Percentiles rank a stretch among this genome's conserved stretches.
These are phyloP conservation scores for Cladophialophora immunda DNA, from an alignment of 2,329 filamentous ascomycete genomes.

Conservation along the genomic window DNA sequence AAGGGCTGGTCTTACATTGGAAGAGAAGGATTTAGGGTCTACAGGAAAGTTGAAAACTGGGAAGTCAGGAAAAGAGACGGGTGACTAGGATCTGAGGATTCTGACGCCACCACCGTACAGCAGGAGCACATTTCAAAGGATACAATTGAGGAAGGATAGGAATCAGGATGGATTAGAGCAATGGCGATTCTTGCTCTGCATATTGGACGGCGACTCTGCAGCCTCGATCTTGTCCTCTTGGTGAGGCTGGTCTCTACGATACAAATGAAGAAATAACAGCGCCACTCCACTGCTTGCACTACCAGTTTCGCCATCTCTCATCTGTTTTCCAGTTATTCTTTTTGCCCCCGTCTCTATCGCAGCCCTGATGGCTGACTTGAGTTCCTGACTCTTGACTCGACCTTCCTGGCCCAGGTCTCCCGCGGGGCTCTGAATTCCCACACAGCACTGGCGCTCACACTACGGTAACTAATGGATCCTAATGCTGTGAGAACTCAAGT, in stretches of 20 bases:
- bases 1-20: constrained; percentile 6
- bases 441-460: neutral
- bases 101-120: neutral
- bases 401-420: neutral
- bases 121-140: neutral
- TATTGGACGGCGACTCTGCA: constrained; percentile 8
- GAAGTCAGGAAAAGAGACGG: neutral
- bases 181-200: constrained; percentile 4
- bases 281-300: constrained; percentile 1
- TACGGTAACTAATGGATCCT: neutral
- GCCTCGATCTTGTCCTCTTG: constrained; percentile 1
- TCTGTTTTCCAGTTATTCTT: neutral
- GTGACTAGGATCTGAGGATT: neutral
- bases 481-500: constrained; percentile 4
- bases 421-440: neutral
- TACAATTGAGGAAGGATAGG: constrained; percentile 2
- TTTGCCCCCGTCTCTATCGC: neutral
- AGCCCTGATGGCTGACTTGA: neutral
- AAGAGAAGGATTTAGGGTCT: neutral
- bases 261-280: constrained; percentile 10
- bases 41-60: neutral
- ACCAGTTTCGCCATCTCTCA: neutral
- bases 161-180: neutral
- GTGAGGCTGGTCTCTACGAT: constrained; percentile 7
- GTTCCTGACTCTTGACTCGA: neutral